Evolutionary conservation across 1,284 basidiomycete genomes (phyloP).

Genomic region (Tilletia walkeri): DNA sequence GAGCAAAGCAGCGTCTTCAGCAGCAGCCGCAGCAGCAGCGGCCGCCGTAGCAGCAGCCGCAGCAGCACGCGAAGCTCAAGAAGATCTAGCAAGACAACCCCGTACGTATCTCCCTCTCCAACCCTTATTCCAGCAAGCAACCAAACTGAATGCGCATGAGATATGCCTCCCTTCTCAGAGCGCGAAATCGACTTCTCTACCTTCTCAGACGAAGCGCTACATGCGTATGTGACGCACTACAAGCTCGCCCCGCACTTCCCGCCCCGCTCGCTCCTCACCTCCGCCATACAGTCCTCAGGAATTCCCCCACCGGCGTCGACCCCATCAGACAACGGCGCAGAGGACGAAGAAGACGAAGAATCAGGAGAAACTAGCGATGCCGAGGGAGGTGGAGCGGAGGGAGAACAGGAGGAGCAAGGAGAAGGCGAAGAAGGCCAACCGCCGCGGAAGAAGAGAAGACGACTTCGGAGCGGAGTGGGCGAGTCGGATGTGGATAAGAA

Average conservation of each 20-base stretch:
- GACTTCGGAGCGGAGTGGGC: neutral
- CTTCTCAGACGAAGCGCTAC: conserved; percentile 33
- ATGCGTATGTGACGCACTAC: conserved; percentile 42
- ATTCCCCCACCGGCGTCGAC: conserved; percentile 17
- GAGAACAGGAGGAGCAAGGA: neutral
- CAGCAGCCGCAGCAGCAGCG: conserved; percentile 1
- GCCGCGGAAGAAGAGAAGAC: neutral
- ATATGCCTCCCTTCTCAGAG: neutral
- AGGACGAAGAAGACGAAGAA: conserved; percentile 10
- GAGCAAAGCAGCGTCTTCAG: neutral
- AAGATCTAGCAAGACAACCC: neutral
- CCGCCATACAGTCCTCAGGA: neutral
- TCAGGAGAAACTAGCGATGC: neutral
- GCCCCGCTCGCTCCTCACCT: conserved; percentile 21
- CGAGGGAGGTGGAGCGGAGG: neutral
- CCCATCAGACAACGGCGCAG: conserved; percentile 19
- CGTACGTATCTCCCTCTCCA: neutral
- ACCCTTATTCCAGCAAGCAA: neutral
- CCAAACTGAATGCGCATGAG: neutral
- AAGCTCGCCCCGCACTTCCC: conserved; percentile 40
- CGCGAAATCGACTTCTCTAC: conserved; percentile 36
- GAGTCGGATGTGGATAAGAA: neutral
- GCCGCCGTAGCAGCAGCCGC: neutral
- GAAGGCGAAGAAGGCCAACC: neutral
- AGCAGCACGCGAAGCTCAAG: conserved; percentile 4